Base-by-base conservation (phyloP, 805 yeast genomes). In the Candida vaughaniae region DNA sequence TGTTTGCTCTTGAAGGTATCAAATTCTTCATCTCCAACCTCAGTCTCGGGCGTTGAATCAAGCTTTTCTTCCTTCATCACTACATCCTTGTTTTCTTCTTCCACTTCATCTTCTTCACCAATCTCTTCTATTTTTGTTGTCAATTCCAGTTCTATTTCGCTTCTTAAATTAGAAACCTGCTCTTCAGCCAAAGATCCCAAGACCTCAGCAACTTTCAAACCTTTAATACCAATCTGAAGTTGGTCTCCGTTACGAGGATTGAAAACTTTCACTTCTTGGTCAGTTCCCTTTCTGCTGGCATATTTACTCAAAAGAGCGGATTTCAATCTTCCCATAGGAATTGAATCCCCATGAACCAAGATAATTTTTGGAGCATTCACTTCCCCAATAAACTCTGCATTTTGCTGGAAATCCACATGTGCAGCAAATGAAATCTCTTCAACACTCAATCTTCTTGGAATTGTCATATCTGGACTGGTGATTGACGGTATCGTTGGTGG, bases 381-480 rank as follows among this genome's bases (percentile, higher is more conserved):
- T 42, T 80, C 69, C 48, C 90, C 96, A 41, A 93, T 93, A 54
- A 93, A 93, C 39, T 85, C 86, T 1, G 95, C 70, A 50, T 93
- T 93, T 55, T 93, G 96, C 51, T 85, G 88, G 60, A 84, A 93
- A 57, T 93, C 99, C 16, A 93, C 99, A 62, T 93, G 99, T 0
- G 99, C 99, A n/a, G 99, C 98, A 71, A 93, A 93, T 1, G 98
- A 90, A 3, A 93, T 83, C 60, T 93, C 99, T 47, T 91, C 97
- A 12, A 93, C 82, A 31, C 76, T 77, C 38, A 95, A 64, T 46
- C 97, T 73, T 53, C 99, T 78, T 4, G 98, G 97, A 27, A 93
- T 83, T 41, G 79, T 76, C 14, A 81, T 65, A 43, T 89, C 96
- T 0, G 95, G 86, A 47, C 86, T 87, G n/a, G 71, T 66, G 16